Evolutionary conservation across 2,329 filamentous ascomycete species (phyloP).

Genomic region (Lomentospora prolificans): DNA sequence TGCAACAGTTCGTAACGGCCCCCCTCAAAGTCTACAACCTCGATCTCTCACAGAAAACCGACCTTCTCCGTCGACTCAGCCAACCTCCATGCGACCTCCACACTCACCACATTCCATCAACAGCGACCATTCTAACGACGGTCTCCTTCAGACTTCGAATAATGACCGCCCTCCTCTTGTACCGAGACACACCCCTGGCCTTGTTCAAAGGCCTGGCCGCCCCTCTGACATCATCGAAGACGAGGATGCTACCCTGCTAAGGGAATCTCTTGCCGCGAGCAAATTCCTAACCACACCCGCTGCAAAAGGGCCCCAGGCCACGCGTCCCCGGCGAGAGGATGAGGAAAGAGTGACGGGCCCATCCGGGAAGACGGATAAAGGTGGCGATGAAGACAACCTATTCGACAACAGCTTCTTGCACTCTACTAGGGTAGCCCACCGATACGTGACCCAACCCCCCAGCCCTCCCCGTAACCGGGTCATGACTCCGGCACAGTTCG

Average conservation of each 20-base stretch:
- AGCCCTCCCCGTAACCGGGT: slow-evolving; percentile 56
- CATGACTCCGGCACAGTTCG: slow-evolving; percentile 85
- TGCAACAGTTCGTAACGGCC: slow-evolving; percentile 19
- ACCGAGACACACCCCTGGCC: slow-evolving; percentile 14
- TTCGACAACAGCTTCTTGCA: slow-evolving; percentile 38
- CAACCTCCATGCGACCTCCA: slow-evolving; percentile 29
- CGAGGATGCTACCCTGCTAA: slow-evolving; percentile 43
- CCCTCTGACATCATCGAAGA: slow-evolving; percentile 34
- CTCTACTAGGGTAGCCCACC: slow-evolving; percentile 25
- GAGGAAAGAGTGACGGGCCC: slow-evolving; percentile 25
- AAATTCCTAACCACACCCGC: slow-evolving; percentile 26
- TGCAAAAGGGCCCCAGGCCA: slow-evolving; percentile 9
- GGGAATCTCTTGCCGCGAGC: slow-evolving; percentile 40
- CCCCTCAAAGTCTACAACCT: slow-evolving; percentile 22
- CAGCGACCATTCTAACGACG: slow-evolving; percentile 41
- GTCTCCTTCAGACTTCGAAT: slow-evolving; percentile 32
- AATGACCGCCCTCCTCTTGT: slow-evolving; percentile 22
- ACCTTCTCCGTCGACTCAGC: slow-evolving; percentile 32
- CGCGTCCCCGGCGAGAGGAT: slow-evolving; percentile 29
- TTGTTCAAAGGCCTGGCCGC: slow-evolving; percentile 14
- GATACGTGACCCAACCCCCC: slow-evolving; percentile 22
- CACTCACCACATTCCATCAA: slow-evolving; percentile 37
- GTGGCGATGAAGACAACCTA: slow-evolving; percentile 42
- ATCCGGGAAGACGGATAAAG: slow-evolving; percentile 17
- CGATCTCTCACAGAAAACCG: slow-evolving; percentile 36